Conservation (phyloP, 768 basidiomycete genomes). For the Peribolospora baueri region DNA sequence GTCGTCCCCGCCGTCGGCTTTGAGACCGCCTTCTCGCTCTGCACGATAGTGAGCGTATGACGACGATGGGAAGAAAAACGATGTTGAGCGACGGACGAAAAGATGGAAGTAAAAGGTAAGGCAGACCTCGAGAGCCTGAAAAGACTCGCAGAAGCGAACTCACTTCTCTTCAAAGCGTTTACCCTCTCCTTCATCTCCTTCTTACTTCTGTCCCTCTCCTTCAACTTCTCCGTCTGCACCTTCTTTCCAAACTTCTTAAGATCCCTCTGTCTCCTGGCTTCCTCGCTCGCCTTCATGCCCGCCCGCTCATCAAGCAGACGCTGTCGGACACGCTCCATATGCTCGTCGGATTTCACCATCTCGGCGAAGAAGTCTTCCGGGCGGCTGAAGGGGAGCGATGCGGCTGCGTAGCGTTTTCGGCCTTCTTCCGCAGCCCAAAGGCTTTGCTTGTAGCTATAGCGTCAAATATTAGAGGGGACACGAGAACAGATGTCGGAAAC, state of each 20-base stretch:
- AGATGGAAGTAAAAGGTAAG: neutral
- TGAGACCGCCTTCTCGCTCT: conserved; percentile 68
- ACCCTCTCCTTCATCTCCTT: conserved; percentile 60
- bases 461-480: neutral
- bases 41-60: conserved; percentile 2
- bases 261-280: conserved; percentile 70
- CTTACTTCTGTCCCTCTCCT: conserved; percentile 66
- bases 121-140: neutral
- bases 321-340: conserved; percentile 92
- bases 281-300: conserved; percentile 70
- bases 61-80: neutral
- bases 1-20: conserved; percentile 32
- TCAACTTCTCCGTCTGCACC: conserved; percentile 80
- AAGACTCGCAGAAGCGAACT: conserved; percentile 14
- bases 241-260: conserved; percentile 98
- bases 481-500: neutral
- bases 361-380: conserved; percentile 91
- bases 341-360: conserved; percentile 90
- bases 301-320: conserved; percentile 68
- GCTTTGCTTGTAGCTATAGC: conserved; percentile 74
- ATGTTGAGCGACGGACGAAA: neutral
- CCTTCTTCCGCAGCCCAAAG: conserved; percentile 58
- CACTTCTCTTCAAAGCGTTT: conserved; percentile 62
- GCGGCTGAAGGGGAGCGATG: conserved; percentile 52
- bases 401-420: conserved; percentile 29